phyloP scores from a whole-genome alignment of 2,329 filamentous ascomycete genomes.

The Ophiobolus disseminans region DNA sequence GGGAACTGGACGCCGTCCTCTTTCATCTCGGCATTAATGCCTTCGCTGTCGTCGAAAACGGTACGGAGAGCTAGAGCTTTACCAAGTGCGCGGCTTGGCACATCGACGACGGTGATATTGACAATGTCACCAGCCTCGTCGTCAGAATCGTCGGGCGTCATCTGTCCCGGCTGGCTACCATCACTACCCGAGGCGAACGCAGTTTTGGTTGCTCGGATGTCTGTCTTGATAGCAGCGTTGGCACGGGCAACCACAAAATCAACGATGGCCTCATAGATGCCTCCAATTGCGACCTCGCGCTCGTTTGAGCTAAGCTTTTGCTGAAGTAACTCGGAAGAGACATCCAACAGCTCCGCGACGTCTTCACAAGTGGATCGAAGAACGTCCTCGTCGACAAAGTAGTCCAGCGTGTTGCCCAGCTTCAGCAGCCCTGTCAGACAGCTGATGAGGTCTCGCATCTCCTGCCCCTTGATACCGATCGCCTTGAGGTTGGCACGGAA shows the following conservation, averaged over 20 bases:
- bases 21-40: conserved; percentile 97
- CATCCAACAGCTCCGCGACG: conserved; percentile 81
- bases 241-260: conserved; percentile 93
- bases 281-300: conserved; percentile 79
- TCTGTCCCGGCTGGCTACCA: conserved; percentile 58
- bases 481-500: conserved; percentile 85
- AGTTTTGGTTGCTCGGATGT: conserved; percentile 72
- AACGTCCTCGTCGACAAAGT: conserved; percentile 81
- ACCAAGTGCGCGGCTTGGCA: conserved; percentile 79
- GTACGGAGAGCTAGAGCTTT: conserved; percentile 90
- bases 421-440: conserved; percentile 86
- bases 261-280: conserved; percentile 90
- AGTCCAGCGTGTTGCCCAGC: conserved; percentile 87
- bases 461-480: conserved; percentile 89
- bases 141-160: conserved; percentile 70
- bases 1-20: conserved; percentile 85
- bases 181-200: conserved; percentile 72
- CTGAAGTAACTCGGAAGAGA: conserved; percentile 83
- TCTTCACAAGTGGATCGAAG: conserved; percentile 90
- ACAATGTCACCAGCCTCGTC: conserved; percentile 84
- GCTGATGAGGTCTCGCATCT: conserved; percentile 83
- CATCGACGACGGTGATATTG: conserved; percentile 84
- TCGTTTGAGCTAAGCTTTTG: conserved; percentile 84
- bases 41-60: conserved; percentile 89
- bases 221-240: conserved; percentile 80